Evolutionary conservation across 257 asterid species (phyloP).

Genomic region (Avicennia marina): DNA sequence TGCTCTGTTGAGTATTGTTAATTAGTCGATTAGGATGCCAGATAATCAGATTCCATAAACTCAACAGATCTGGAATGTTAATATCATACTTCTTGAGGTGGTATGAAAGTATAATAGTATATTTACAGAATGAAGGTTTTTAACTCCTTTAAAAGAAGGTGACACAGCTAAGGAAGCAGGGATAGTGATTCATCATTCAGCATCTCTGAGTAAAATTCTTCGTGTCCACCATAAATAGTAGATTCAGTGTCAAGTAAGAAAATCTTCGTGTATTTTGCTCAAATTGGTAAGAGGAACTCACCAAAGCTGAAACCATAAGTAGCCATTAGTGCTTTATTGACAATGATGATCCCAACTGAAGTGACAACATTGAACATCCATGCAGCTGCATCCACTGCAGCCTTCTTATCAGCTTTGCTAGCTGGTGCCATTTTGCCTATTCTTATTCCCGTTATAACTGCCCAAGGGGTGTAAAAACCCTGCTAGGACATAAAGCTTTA

Average conservation of each 20-base stretch:
- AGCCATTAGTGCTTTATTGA: constrained; percentile 94
- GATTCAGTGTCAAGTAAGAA: too few relatives aligned
- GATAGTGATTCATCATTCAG: constrained; percentile 1
- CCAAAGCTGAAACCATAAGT: constrained; percentile 94
- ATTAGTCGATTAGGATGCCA: not conserved
- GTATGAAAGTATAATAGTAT: not conserved
- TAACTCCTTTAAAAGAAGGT: not conserved
- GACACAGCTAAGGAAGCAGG: not conserved
- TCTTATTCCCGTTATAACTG: constrained; percentile 18
- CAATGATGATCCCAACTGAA: constrained; percentile 94
- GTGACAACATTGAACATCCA: constrained; percentile 94
- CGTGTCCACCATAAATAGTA: too few relatives aligned
- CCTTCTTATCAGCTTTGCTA: constrained; percentile 84
- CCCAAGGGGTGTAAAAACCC: constrained; percentile 28
- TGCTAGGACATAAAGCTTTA: constrained; percentile 35
- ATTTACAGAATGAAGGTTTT: not conserved
- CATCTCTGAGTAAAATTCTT: not conserved
- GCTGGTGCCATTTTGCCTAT: constrained; percentile 60
- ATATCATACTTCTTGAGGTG: constrained; percentile 3
- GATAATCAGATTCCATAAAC: not conserved
- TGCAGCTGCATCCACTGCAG: constrained; percentile 82
- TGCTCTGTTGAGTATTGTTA: not conserved
- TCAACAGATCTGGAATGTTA: not conserved
- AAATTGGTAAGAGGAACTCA: constrained; percentile 24
- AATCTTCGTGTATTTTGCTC: not conserved